Evolutionary conservation across 352 stramenopile species (phyloP), one percentile per base, ranked within the genome.

Genomic region (Phytophthora pini): DNA sequence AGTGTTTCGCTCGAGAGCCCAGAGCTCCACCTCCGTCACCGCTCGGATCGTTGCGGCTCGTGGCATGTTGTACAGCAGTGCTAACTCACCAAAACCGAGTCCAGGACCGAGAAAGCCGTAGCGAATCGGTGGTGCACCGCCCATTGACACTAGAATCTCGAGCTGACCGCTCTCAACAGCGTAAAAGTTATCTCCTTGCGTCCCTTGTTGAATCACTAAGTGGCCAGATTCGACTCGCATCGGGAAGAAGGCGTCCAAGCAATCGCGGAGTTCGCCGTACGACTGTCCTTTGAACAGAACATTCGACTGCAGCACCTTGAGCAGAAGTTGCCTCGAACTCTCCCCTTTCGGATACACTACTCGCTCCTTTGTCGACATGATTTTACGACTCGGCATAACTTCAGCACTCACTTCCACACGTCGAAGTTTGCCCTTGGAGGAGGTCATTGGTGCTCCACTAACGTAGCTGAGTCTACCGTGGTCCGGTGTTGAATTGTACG

Each of bases 51-150:
- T 98, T 7, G 97, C 97, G 2, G 97, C 96, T 50, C 97, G 84
- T 8, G 97, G 97, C 74, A 93, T 90, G 65, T 98, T 98, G 75
- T 98, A 99, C 62, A 99, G 82, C 44, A 99, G 74, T 4, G 97
- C 97, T 1, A 99, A 71, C 68, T 99, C 98, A 27, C 97, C 97
- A 79, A 99, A 99, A 5, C 92, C 86, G 68, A 88, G 72, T 4
- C 86, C 84, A 0, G 82, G 49, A 24, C 65, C 65, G 10, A 94
- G 64, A 22, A 80, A 84, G 7, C 86, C 86, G 56, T 91, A 94
- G 17, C 85, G 84, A 52, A 94, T 91, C 0, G 80, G 79, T 4
- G 70, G 71, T 17, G 76, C 63, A 6, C 80, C 87, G 8, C 72
- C 73, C 22, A 76, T 76, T 10, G 80, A 58, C 7, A 94, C 86